phyloP scores from a whole-genome alignment of 441 rosid genomes.

The Brassica balearica region DNA sequence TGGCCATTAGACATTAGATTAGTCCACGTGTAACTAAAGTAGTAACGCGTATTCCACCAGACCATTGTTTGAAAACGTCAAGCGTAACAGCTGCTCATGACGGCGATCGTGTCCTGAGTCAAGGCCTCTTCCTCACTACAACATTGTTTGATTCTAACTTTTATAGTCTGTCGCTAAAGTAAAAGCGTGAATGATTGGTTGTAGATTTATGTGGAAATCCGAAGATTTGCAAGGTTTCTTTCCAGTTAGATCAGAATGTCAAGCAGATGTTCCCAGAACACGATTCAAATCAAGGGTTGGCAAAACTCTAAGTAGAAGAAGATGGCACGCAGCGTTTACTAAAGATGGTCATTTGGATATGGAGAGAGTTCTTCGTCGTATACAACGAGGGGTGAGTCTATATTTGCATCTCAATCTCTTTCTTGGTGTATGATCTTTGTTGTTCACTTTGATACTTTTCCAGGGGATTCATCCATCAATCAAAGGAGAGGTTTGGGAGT shows the following conservation, averaged over 20 bases:
- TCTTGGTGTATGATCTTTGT: neutral
- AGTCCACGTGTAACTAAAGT: neutral
- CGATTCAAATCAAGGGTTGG: constrained; percentile 88
- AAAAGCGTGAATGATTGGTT: constrained; percentile 26
- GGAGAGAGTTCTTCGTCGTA: constrained; percentile 80
- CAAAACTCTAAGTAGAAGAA: constrained; percentile 85
- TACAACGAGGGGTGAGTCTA: constrained; percentile 81
- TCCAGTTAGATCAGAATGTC: constrained; percentile 76
- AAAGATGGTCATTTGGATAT: constrained; percentile 87
- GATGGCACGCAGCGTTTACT: constrained; percentile 88
- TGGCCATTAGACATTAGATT: neutral
- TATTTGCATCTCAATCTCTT: neutral
- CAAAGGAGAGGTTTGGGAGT: constrained; percentile 93
- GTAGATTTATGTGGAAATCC: constrained; percentile 47
- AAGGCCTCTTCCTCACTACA: constrained; percentile 4
- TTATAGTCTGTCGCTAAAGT: no score
- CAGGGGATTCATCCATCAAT: constrained; percentile 96
- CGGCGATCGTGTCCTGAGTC: constrained; percentile 23
- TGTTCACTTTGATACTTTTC: constrained; percentile 32
- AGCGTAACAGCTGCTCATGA: constrained; percentile 32
- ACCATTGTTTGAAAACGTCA: constrained; percentile 38
- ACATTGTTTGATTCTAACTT: neutral
- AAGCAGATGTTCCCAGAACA: constrained; percentile 66
- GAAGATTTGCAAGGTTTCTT: constrained; percentile 71
- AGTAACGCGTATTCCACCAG: constrained; percentile 16